Evolutionary conservation across 129 eudicot species (phyloP).

Genomic region (Dittrichia graveolens): DNA sequence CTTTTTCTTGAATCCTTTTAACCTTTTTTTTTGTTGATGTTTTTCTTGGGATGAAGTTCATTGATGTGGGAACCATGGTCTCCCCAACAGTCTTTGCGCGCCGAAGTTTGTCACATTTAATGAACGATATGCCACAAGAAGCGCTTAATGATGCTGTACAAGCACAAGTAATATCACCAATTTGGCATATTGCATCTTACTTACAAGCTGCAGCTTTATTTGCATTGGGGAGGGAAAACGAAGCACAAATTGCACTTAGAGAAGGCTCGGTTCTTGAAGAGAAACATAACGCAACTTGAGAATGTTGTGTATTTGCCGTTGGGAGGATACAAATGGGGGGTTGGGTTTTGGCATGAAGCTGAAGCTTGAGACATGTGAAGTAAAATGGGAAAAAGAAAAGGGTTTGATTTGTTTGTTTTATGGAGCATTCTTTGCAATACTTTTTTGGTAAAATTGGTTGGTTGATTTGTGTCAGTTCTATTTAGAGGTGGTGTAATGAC

Average conservation of each 20-base stretch:
- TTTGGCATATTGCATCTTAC: slow-evolving; percentile 91
- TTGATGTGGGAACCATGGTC: slow-evolving; percentile 88
- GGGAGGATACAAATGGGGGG: background rate
- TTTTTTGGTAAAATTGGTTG: slow-evolving; percentile 36
- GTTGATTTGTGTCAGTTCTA: slow-evolving; percentile 11
- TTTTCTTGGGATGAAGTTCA: slow-evolving; percentile 52
- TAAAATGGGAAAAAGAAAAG: slow-evolving; percentile 6
- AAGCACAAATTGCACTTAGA: slow-evolving; percentile 82
- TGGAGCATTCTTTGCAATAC: slow-evolving; percentile 39
- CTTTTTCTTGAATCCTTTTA: background rate
- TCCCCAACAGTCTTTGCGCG: slow-evolving; percentile 91
- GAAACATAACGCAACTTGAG: slow-evolving; percentile 45
- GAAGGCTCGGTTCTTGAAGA: slow-evolving; percentile 92
- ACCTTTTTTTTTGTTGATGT: background rate
- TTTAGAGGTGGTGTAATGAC: slow-evolving; percentile 46
- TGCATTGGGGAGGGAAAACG: slow-evolving; percentile 79
- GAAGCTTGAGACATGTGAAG: background rate
- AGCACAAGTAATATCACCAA: slow-evolving; percentile 91
- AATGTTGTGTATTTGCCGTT: slow-evolving; percentile 5
- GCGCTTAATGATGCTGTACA: slow-evolving; percentile 89
- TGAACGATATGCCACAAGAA: slow-evolving; percentile 76
- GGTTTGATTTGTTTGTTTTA: slow-evolving; percentile 32
- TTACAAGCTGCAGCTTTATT: slow-evolving; percentile 82
- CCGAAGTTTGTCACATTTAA: slow-evolving; percentile 76
- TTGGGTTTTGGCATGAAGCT: background rate